Conservation (phyloP, 805 yeast species). For the Huiozyma sinensis region DNA sequence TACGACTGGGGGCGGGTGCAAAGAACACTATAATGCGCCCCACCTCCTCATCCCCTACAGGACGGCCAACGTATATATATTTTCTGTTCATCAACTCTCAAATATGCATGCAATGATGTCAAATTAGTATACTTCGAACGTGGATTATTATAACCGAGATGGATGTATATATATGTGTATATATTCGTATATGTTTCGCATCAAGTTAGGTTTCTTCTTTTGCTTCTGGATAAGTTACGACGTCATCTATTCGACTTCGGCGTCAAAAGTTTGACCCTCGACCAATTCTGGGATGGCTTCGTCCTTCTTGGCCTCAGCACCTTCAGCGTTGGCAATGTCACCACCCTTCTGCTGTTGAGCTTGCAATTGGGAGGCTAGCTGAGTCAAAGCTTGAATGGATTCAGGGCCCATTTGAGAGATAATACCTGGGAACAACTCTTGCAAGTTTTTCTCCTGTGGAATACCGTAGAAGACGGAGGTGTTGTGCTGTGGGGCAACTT, state of each 20-base stretch:
- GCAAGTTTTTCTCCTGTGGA: slow-evolving; percentile 84
- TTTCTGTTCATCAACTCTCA: too few species aligned
- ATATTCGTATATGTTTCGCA: too few species aligned
- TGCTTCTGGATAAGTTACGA: too few species aligned
- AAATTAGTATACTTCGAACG: too few species aligned
- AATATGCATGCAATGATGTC: too few species aligned
- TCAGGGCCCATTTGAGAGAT: slow-evolving; percentile 95
- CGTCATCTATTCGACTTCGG: slow-evolving; percentile 30
- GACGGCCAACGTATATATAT: too few species aligned
- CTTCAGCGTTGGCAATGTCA: slow-evolving; percentile 37
- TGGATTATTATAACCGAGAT: too few species aligned
- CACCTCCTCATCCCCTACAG: neutral
- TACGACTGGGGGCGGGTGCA: neutral
- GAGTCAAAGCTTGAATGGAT: slow-evolving; percentile 78
- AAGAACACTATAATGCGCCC: neutral
- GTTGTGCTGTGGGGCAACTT: slow-evolving; percentile 82
- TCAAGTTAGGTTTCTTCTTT: too few species aligned
- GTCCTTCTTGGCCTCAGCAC: slow-evolving; percentile 38
- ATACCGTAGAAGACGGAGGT: slow-evolving; percentile 91
- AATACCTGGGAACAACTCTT: slow-evolving; percentile 89
- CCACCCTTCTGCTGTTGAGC: slow-evolving; percentile 39
- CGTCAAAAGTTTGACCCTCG: slow-evolving; percentile 24
- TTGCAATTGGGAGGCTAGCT: slow-evolving; percentile 84
- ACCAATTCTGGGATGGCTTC: slow-evolving; percentile 54
- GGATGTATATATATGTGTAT: too few species aligned